Percentiles rank a stretch among this genome's conserved stretches.
phyloP scores from a whole-genome alignment of 139 green algal species.

The Spirogloea muscicola region DNA sequence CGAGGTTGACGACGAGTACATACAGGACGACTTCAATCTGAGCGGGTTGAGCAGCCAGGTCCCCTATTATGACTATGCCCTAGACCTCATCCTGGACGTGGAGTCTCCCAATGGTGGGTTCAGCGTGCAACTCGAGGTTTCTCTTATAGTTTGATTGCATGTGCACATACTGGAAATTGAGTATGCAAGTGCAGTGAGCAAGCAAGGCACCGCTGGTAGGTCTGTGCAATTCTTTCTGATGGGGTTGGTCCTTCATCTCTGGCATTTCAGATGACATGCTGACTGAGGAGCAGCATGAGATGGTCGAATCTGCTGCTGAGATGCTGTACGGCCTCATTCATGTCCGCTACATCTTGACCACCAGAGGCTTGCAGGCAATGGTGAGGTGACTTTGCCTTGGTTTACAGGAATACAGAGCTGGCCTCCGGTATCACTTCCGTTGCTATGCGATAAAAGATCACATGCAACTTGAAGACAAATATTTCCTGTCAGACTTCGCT shows the following conservation, averaged over 20 bases:
- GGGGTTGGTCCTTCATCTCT: no score
- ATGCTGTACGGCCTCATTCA: constrained; percentile 97
- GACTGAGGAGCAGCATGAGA: constrained; percentile 61
- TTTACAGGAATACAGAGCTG: no score
- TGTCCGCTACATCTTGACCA: constrained; percentile 87
- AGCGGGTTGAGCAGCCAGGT: constrained; percentile 83
- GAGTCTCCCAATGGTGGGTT: constrained; percentile 73
- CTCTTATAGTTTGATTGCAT: no score
- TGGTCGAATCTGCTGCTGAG: constrained; percentile 92
- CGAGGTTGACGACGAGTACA: constrained; percentile 89
- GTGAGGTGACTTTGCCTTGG: constrained; percentile 2
- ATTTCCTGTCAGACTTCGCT: no score
- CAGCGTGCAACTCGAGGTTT: no score
- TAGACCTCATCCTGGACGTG: constrained; percentile 95
- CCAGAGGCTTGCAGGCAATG: constrained; percentile 59
- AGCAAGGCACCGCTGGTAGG: no score
- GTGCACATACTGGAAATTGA: no score
- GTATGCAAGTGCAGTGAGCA: no score
- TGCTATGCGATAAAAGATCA: no score
- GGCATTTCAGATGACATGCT: constrained; percentile 56
- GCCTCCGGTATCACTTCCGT: no score
- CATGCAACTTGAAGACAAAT: no score
- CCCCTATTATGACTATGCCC: constrained; percentile 96
- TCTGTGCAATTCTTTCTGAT: no score
- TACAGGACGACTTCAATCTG: constrained; percentile 98